Evolutionary conservation across 1,284 basidiomycete species (phyloP), one percentile per base, ranked within the genome.

Genomic region (Boletus sp.): DNA sequence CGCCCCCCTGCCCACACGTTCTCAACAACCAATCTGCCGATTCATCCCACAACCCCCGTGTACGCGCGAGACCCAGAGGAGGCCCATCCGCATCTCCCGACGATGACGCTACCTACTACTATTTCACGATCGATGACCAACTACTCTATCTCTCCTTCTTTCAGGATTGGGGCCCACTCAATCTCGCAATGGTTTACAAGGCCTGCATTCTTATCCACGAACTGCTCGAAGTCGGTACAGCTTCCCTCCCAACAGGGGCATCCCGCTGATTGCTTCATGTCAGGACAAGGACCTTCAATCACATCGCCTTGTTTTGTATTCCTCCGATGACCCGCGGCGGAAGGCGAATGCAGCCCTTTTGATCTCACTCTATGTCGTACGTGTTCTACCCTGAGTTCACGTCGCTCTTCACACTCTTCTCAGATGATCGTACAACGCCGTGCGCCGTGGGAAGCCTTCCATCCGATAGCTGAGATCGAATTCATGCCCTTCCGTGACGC

Each of bases 401-500:
- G 12, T 33, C 52, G 34, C 49, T 52, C 48, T 55, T 55, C 52
- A 65, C 50, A 44, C 45, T 30, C 46, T 48, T 41, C 35, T 25
- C 62, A 96, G 93, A 88, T 98, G 81, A 93, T 98, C 55, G 92
- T 98, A 6, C 85, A 91, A 66, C 81, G 91, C 53, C 84, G 86
- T 50, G 79, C 87, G n/a, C 94, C 95, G 20, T 95, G 92, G 81
- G 91, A 96, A 67, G 93, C 93, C 2, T 94, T 96, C 66, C 83
- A 91, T 60, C 93, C 94, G 5, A 85, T 96, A 45, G 89, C 91
- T 32, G 85, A 91, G 61, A 65, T 94, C 37, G 91, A 95, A 68
- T 89, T 96, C 62, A 87, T 91, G 79, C 91, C 94, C 5, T 99
- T 98, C 67, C 80, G 96, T 52, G 96, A 99, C 60, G 96, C 96